phyloP scores from a whole-genome alignment of 2,329 filamentous ascomycete species.

The Trichoderma sp. region DNA sequence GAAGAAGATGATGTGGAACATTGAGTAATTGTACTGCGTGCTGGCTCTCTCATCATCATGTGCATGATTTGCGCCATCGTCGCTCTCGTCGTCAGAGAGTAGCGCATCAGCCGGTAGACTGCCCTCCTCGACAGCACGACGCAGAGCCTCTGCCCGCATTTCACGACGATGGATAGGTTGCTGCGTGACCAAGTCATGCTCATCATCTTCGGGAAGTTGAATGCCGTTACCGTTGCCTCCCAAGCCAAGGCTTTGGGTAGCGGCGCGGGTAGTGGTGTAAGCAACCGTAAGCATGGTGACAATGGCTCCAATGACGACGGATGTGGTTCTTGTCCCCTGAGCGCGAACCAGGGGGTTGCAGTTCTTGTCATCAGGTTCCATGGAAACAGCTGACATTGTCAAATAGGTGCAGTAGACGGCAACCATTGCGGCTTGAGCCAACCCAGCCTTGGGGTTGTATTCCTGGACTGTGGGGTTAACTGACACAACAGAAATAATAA shows the following conservation, averaged over 20 bases:
- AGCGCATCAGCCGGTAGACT: conserved; percentile 88
- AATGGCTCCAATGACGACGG: conserved; percentile 86
- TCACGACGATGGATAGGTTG: conserved; percentile 78
- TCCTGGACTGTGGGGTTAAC: conserved; percentile 89
- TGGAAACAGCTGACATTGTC: conserved; percentile 95
- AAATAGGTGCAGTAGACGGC: conserved; percentile 98
- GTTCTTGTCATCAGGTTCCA: conserved; percentile 91
- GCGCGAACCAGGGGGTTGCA: conserved; percentile 91
- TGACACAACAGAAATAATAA: conserved; percentile 77
- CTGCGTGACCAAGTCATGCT: conserved; percentile 83
- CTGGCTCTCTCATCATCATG: conserved; percentile 85
- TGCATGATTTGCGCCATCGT: conserved; percentile 57
- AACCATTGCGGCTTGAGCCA: conserved; percentile 97
- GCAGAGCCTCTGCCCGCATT: conserved; percentile 89
- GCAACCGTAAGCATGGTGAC: conserved; percentile 96
- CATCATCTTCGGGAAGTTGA: conserved; percentile 66
- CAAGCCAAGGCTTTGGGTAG: conserved; percentile 81
- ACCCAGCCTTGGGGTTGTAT: conserved; percentile 85
- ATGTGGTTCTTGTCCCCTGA: conserved; percentile 83
- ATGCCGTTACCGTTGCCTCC: conserved; percentile 54
- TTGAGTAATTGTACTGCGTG: conserved; percentile 93
- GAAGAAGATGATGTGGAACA: conserved; percentile 98
- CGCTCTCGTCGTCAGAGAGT: conserved; percentile 68
- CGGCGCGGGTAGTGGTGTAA: conserved; percentile 94
- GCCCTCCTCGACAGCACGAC: conserved; percentile 87